Conservation (phyloP, 1,284 basidiomycete genomes). For the Mrakiaceae sp. region DNA sequence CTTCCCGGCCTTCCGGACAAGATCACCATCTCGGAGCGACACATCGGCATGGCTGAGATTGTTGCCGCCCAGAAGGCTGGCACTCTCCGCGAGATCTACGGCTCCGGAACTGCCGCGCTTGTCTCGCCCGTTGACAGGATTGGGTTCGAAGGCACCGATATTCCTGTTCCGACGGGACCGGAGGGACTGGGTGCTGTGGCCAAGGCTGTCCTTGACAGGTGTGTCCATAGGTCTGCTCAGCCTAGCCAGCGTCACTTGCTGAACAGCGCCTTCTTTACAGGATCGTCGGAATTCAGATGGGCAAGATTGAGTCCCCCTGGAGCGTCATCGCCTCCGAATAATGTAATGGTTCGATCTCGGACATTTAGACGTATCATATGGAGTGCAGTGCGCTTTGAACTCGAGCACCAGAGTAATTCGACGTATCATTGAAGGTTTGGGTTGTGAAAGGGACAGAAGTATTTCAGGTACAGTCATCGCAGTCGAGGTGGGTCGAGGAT, state of each 20-base stretch:
- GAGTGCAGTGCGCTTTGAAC: too few species aligned
- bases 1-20: constrained; percentile 55
- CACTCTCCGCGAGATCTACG: constrained; percentile 80
- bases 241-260: not conserved
- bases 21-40: constrained; percentile 67
- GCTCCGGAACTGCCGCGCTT: constrained; percentile 78
- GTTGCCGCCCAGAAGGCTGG: constrained; percentile 59
- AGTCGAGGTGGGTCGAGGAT: too few species aligned
- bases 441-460: too few species aligned
- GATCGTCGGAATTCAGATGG: constrained; percentile 82
- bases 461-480: too few species aligned
- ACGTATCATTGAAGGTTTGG: too few species aligned
- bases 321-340: constrained; percentile 11
- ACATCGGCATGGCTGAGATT: constrained; percentile 81
- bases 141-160: constrained; percentile 39
- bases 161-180: constrained; percentile 40
- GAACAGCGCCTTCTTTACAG: constrained; percentile 30
- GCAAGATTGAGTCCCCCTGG: constrained; percentile 74
- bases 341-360: not conserved
- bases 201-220: constrained; percentile 37
- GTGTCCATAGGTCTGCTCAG: not conserved
- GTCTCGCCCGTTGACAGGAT: constrained; percentile 50
- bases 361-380: not conserved
- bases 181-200: constrained; percentile 47
- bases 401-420: too few species aligned